Evolutionary conservation across 176 grass and related monocot species (phyloP).

Genomic region (Rhynchospora breviuscula): DNA sequence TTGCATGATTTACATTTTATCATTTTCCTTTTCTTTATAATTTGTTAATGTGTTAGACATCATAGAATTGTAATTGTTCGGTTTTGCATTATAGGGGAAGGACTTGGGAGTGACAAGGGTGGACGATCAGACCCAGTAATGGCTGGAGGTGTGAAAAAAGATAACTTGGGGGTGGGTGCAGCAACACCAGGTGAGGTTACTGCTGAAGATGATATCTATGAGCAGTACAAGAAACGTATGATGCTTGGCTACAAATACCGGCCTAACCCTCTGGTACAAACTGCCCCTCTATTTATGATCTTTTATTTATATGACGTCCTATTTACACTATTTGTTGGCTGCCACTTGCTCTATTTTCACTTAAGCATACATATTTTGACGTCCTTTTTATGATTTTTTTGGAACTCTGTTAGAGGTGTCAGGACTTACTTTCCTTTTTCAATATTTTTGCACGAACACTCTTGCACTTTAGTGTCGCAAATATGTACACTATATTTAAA

Average conservation of each 20-base stretch:
- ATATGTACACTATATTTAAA: not conserved
- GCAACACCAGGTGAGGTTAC: constrained; percentile 63
- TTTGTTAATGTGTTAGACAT: not conserved
- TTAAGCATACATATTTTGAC: not conserved
- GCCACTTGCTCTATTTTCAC: not conserved
- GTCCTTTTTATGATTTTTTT: not conserved
- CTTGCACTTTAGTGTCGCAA: not conserved
- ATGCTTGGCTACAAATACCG: constrained; percentile 96
- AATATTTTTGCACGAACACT: not conserved
- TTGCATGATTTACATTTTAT: not conserved
- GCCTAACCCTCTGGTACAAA: constrained; percentile 78
- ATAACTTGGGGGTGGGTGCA: constrained; percentile 90
- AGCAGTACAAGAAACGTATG: constrained; percentile 99
- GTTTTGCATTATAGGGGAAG: constrained; percentile 59
- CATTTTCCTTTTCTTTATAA: not conserved
- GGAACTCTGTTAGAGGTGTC: not conserved
- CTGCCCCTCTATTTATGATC: not conserved
- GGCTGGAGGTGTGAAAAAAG: constrained; percentile 89
- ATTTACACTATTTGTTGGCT: not conserved
- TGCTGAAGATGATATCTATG: constrained; percentile 93
- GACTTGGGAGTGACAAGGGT: constrained; percentile 82
- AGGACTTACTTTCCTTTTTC: not conserved
- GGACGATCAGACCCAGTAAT: constrained; percentile 74
- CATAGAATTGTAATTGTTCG: constrained; percentile 5
- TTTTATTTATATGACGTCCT: not conserved